Conservation (phyloP, 208 protist genomes). For the Trichomonas gallinae region DNA sequence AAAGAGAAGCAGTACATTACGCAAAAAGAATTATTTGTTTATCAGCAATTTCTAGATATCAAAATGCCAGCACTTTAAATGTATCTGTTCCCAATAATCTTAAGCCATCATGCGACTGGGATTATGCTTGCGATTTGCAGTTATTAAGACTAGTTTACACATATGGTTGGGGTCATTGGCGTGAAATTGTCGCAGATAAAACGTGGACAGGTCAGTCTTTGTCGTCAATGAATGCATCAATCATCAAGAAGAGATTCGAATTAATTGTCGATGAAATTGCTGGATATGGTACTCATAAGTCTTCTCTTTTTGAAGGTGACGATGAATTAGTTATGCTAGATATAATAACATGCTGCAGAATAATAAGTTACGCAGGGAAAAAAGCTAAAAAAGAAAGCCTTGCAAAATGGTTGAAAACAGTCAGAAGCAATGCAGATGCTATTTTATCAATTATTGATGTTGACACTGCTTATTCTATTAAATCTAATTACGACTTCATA, state of each 20-base stretch:
- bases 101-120: not conserved
- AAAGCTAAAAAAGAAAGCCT: not conserved
- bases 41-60: not conserved
- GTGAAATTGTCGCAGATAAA: not conserved
- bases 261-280: not conserved
- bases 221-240: not conserved
- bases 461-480: not conserved
- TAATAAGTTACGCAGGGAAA: not conserved
- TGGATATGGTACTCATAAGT: not conserved
- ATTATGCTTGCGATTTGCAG: not conserved
- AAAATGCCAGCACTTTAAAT: not conserved
- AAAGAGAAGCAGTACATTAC: not conserved
- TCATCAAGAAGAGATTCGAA: not conserved
- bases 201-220: not conserved
- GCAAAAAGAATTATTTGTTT: not conserved
- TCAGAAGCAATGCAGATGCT: not conserved
- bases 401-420: not conserved
- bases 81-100: not conserved
- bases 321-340: not conserved
- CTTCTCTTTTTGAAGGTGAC: too few species aligned
- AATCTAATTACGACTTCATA: not conserved
- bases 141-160: not conserved
- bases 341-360: not conserved
- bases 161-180: not conserved
- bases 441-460: not conserved